Base-by-base conservation (phyloP, 495 filamentous ascomycete species). In the Hypoxylon trugodes region DNA sequence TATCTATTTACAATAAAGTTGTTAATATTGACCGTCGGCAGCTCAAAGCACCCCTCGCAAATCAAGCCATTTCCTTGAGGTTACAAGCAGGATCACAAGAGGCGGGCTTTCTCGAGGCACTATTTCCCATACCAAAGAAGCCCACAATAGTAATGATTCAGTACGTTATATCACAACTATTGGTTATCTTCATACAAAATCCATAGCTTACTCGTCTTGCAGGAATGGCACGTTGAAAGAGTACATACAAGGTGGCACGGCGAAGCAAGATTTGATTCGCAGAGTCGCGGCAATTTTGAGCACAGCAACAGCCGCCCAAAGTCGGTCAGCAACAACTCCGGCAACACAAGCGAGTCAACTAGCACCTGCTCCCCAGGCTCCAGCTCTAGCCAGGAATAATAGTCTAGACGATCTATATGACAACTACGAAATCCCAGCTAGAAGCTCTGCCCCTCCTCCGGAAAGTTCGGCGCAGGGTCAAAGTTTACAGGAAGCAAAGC, bases 81-180 rank as follows among this genome's bases (percentile, higher is more conserved):
- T 79, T 97, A 9, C 73, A 76, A 18, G 84, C 87, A 15, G 89
- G 86, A 8, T 92, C 87, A 10, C 81, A 87, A 53, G 94, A 97
- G 76, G 92, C 91, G 10, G 85, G 84, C 2, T 95, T 89, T 64
- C 78, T 98, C 4, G 81, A 88, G 3, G 90, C 90, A 3, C 88
- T 96, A 68, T 96, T 89, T 66, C 90, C 90, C 0, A 74, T 96
- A 6, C 78, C 83, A 1, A 84, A 83, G 46, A 86, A 86, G 38
- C 95, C 94, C 0, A 87, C 90, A 4, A 73, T 96, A 1, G 81
- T 97, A 8, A 74, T 96, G 4, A 92, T 97, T 54, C 81, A 83
- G 89, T 90, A 74, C 21, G 86, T 72, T 10, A 32, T 41, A 50
- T 36, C 1, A 2, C 13, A 40, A 19, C 4, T 30, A 18, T n/a